A percentile compares a stretch with the other conserved stretches of the same genome.
phyloP scores from a whole-genome alignment of 192 early-diverging fungal species.

The Gigaspora rosea region DNA sequence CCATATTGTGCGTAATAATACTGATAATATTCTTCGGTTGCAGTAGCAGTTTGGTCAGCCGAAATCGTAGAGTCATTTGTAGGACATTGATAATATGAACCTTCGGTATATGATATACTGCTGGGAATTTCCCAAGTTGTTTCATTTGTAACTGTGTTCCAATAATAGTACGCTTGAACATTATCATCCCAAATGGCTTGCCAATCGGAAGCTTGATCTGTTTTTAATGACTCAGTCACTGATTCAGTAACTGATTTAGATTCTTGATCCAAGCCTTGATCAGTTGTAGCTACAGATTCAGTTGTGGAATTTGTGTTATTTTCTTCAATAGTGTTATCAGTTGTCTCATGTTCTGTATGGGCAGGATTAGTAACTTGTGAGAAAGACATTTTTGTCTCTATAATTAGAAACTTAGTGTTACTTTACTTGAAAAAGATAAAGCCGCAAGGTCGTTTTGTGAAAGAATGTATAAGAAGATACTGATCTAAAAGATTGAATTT shows the following conservation, averaged over 20 bases:
- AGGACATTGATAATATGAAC: neutral
- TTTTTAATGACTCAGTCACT: neutral
- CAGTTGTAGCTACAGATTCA: neutral
- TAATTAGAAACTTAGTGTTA: slow-evolving; percentile 7
- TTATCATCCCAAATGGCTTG: slow-evolving; percentile 45
- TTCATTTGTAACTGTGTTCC: slow-evolving; percentile 54
- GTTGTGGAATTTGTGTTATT: too few relatives aligned
- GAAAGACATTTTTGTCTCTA: slow-evolving; percentile 9
- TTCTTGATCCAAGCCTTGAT: too few relatives aligned
- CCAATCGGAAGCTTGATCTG: slow-evolving; percentile 32
- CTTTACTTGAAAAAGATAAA: slow-evolving; percentile 14
- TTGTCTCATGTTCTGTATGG: neutral
- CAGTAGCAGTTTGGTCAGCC: neutral
- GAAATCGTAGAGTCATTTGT: neutral
- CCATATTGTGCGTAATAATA: slow-evolving; percentile 29
- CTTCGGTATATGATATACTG: neutral
- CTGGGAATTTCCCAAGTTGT: slow-evolving; percentile 48
- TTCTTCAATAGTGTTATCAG: neutral
- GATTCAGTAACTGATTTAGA: too few relatives aligned
- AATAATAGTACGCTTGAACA: slow-evolving; percentile 49
- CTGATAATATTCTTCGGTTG: slow-evolving; percentile 23
- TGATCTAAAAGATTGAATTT: too few relatives aligned
- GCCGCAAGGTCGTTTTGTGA: neutral
- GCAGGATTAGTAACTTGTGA: slow-evolving; percentile 16
- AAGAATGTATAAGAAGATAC: too few relatives aligned